Evolutionary conservation across 441 rosid genomes (phyloP).

Genomic region (Erysimum pusillum): DNA sequence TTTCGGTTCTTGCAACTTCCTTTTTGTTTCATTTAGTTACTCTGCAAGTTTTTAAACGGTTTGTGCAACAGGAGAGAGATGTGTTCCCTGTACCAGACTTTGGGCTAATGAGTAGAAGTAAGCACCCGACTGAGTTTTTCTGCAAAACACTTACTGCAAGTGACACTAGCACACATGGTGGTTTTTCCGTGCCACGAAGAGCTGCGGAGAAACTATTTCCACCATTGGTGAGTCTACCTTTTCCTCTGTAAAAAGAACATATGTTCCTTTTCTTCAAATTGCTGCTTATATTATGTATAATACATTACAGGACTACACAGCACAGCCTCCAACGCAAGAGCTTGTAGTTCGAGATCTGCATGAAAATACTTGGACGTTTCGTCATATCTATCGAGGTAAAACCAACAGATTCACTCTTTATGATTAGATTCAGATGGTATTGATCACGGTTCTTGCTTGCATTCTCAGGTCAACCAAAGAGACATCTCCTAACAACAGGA

Average conservation of each 20-base stretch:
- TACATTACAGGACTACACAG: constrained; percentile 72
- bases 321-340: constrained; percentile 97
- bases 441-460: constrained; percentile 18
- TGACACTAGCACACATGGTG: constrained; percentile 98
- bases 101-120: constrained; percentile 73
- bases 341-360: constrained; percentile 93
- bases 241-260: neutral
- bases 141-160: constrained; percentile 95
- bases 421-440: neutral
- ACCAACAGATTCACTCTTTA: neutral
- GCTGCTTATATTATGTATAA: constrained; percentile 4
- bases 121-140: constrained; percentile 92
- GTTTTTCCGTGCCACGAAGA: constrained; percentile 97
- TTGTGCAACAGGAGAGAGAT: constrained; percentile 74
- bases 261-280: neutral
- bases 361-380: constrained; percentile 93
- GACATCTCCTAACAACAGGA: constrained; percentile 95
- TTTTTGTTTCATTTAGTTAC: neutral
- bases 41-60: neutral
- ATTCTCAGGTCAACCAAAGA: constrained; percentile 92
- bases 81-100: constrained; percentile 88
- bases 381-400: constrained; percentile 92
- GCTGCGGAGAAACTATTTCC: constrained; percentile 99
- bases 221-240: constrained; percentile 64
- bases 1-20: constrained; percentile 15